Evolutionary conservation across 495 filamentous ascomycete genomes (phyloP).

Genomic region (Aspergillus heteromorphus): DNA sequence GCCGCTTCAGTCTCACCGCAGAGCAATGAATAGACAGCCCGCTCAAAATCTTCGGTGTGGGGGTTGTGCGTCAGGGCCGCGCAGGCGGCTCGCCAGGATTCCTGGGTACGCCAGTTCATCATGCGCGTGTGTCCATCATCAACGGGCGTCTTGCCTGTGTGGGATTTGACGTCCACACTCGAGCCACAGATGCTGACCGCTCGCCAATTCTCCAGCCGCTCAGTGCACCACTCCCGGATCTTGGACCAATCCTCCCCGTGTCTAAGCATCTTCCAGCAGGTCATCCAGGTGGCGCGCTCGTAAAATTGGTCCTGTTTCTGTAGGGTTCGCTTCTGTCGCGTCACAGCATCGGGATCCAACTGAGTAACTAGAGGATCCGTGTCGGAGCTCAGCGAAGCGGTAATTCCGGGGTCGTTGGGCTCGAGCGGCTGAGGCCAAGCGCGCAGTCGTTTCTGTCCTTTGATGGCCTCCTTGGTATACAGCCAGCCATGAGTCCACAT

Average conservation of each 20-base stretch:
- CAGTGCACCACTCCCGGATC: constrained; percentile 74
- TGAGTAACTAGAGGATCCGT: constrained; percentile 72
- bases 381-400: constrained; percentile 50
- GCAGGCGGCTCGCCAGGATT: constrained; percentile 78
- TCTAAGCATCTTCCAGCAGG: constrained; percentile 82
- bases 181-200: constrained; percentile 50
- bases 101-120: constrained; percentile 46
- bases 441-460: constrained; percentile 75
- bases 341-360: constrained; percentile 85
- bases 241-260: constrained; percentile 66
- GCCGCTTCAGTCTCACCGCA: constrained; percentile 76
- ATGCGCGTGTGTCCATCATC: constrained; percentile 41
- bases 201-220: constrained; percentile 78
- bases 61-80: constrained; percentile 64
- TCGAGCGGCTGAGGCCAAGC: constrained; percentile 60
- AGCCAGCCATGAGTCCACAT: constrained; percentile 83
- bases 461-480: constrained; percentile 83
- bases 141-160: constrained; percentile 30
- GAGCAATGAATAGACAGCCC: constrained; percentile 83
- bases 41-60: constrained; percentile 69
- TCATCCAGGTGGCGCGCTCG: constrained; percentile 81
- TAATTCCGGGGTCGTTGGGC: constrained; percentile 50
- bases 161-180: constrained; percentile 28
- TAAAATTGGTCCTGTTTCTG: constrained; percentile 78
- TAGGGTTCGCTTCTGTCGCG: constrained; percentile 66